Conservation (phyloP, 805 yeast species). For the Myxozyma sirexii region DNA sequence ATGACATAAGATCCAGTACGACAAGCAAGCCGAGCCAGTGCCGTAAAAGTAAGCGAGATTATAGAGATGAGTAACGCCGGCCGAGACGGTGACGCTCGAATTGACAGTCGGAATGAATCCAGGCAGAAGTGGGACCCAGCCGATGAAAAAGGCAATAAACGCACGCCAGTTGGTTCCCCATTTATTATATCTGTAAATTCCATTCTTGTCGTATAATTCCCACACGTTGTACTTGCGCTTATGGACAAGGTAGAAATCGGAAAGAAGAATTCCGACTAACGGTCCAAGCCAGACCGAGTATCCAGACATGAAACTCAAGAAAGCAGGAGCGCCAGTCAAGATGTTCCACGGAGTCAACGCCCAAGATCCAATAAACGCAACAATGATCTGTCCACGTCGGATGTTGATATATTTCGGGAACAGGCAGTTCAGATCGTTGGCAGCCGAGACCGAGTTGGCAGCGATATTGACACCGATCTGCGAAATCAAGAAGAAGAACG, state of each 20-base stretch:
- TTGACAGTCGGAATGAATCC: slow-evolving; percentile 37
- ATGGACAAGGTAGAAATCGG: slow-evolving; percentile 50
- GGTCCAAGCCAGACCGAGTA: slow-evolving; percentile 51
- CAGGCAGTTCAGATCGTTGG: slow-evolving; percentile 48
- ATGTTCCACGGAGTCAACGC: slow-evolving; percentile 49
- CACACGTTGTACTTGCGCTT: slow-evolving; percentile 47
- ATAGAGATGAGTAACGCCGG: slow-evolving; percentile 66
- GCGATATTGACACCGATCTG: slow-evolving; percentile 72
- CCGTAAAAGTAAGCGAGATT: slow-evolving; percentile 65
- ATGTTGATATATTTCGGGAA: slow-evolving; percentile 52
- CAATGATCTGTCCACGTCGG: slow-evolving; percentile 51
- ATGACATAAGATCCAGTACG: slow-evolving; percentile 54
- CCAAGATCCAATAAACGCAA: slow-evolving; percentile 42
- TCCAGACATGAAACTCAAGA: slow-evolving; percentile 45
- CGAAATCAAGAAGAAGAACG: slow-evolving; percentile 58
- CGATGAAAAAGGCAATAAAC: slow-evolving; percentile 45
- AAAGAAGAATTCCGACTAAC: slow-evolving; percentile 45
- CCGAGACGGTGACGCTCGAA: slow-evolving; percentile 51
- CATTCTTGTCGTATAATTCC: slow-evolving; percentile 47
- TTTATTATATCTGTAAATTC: slow-evolving; percentile 49
- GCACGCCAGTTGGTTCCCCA: slow-evolving; percentile 52
- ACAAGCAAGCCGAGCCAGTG: slow-evolving; percentile 54
- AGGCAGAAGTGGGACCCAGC: slow-evolving; percentile 38
- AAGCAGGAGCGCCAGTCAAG: slow-evolving; percentile 44
- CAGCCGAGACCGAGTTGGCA: slow-evolving; percentile 49